Base-by-base conservation (phyloP, 257 asterid species). In the Ajuga chamaepitys region DNA sequence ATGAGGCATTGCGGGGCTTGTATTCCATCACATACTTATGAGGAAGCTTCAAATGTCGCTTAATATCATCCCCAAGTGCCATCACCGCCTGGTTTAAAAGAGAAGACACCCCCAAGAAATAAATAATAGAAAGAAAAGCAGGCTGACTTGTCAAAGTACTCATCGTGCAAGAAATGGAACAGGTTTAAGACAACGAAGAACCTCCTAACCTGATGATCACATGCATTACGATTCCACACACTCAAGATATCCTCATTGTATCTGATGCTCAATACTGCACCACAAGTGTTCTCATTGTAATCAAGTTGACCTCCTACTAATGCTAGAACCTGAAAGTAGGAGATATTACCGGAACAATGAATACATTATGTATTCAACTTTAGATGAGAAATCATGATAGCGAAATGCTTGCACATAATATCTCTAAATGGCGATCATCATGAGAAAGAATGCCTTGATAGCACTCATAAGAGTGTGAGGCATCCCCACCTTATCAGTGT, bases 171-270 rank as follows among this genome's bases (percentile, higher is more conserved):
- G 34, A 28, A 30, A 1, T 30, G 7, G 14, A 24, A 42, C 14
- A 28, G 13, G 10, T 38, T 20, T 4, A 0, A 4, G 13, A 7
- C 34, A 16, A 64, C 37, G 21, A 9, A 40, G 69, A 37, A 47
- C 57, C 2, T 30, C 14, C 84, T 67, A 25, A 86, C 99, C 99
- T 94, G 97, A 66, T 90, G 77, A 80, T 94, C 97, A 58, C 95
- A 84, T 5, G 99, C 97, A 82, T 88, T 83, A 58, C 96, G 92
- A 78, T 90, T 94, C 99, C 99, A 94, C 45, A 94, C 95, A 40
- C 99, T 94, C 65, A 94, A 69, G 57, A 94, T 94, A 70, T 94
- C 99, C 89, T 94, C 99, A 17, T 86, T 94, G 76, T 88, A 88
- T 57, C 99, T 97, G 67, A 90, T 79, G 72, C 99, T 90, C 64